phyloP scores from a whole-genome alignment of 805 yeast species.

The Pichia scutulata region DNA sequence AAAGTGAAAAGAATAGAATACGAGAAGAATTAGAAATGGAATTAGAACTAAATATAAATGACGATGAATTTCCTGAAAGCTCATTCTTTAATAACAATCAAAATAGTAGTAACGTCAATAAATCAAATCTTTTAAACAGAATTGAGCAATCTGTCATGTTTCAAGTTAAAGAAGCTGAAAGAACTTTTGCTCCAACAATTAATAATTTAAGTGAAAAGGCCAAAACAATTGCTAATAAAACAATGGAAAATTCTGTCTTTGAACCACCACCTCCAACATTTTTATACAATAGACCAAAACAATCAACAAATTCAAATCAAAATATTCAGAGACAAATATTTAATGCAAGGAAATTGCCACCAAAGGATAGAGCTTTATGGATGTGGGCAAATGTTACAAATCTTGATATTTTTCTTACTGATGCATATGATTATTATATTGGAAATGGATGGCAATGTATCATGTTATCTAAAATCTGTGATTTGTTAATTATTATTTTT shows the following conservation, averaged over 20 bases:
- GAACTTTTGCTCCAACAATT: constrained; percentile 16
- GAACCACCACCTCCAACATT: constrained; percentile 10
- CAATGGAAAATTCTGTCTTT: constrained; percentile 12
- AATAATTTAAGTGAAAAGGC: constrained; percentile 23
- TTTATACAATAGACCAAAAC: constrained; percentile 1
- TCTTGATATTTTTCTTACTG: constrained; percentile 76
- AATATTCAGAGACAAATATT: constrained; percentile 2
- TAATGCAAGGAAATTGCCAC: constrained; percentile 36
- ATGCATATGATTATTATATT: constrained; percentile 73
- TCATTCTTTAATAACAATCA: background rate
- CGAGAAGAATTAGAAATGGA: constrained; percentile 16
- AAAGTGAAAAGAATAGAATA: constrained; percentile 13
- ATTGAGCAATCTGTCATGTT: constrained; percentile 15
- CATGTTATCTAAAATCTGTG: constrained; percentile 55
- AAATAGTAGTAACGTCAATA: background rate
- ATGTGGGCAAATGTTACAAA: constrained; percentile 95
- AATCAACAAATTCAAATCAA: background rate
- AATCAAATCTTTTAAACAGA: constrained; percentile 1
- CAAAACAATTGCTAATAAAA: constrained; percentile 21
- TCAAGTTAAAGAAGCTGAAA: constrained; percentile 14
- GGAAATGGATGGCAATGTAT: constrained; percentile 84
- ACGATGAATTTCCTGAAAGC: constrained; percentile 10
- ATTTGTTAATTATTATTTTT: constrained; percentile 68
- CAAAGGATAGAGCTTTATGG: constrained; percentile 80
- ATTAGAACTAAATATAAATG: constrained; percentile 22